phyloP scores from a whole-genome alignment of 1,284 basidiomycete genomes.

The Ustilago sp. region DNA sequence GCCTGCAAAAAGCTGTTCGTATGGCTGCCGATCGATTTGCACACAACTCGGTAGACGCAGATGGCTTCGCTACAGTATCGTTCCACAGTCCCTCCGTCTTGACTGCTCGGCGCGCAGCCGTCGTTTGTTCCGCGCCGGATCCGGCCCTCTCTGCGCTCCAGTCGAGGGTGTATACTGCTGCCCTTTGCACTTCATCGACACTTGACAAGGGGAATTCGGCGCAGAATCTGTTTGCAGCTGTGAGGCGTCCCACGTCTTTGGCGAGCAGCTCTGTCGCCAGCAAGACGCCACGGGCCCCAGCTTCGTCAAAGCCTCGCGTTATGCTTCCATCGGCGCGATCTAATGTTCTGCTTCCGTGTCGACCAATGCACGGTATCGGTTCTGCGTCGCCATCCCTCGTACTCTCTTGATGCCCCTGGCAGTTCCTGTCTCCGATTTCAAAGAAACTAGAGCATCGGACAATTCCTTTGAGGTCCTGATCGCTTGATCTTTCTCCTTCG shows the following conservation, averaged over 20 bases:
- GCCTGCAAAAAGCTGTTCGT: slow-evolving; percentile 22
- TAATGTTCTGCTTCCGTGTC: slow-evolving; percentile 29
- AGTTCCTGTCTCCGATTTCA: no score
- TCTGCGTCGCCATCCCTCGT: slow-evolving; percentile 21
- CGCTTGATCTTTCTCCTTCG: neutral
- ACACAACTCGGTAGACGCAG: slow-evolving; percentile 18
- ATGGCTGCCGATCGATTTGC: slow-evolving; percentile 38
- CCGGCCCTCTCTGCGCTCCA: neutral
- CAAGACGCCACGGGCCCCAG: neutral
- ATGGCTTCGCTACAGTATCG: slow-evolving; percentile 27
- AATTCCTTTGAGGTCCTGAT: neutral
- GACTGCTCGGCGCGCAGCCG: neutral
- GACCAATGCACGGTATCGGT: slow-evolving; percentile 13
- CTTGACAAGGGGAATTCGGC: slow-evolving; percentile 20
- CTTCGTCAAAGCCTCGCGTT: slow-evolving; percentile 3
- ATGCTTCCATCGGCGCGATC: slow-evolving; percentile 16
- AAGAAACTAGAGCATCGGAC: neutral
- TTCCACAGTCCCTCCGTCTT: neutral
- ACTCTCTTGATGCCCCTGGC: slow-evolving; percentile 1
- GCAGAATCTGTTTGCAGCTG: slow-evolving; percentile 5
- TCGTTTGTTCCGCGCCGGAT: neutral
- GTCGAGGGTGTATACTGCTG: no score
- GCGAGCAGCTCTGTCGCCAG: neutral
- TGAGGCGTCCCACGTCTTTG: slow-evolving; percentile 10
- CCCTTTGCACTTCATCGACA: neutral